These are phyloP conservation scores for Aspergillus pseudonomiae DNA, from an alignment of 2,329 filamentous ascomycete genomes.

Conservation along the genomic window DNA sequence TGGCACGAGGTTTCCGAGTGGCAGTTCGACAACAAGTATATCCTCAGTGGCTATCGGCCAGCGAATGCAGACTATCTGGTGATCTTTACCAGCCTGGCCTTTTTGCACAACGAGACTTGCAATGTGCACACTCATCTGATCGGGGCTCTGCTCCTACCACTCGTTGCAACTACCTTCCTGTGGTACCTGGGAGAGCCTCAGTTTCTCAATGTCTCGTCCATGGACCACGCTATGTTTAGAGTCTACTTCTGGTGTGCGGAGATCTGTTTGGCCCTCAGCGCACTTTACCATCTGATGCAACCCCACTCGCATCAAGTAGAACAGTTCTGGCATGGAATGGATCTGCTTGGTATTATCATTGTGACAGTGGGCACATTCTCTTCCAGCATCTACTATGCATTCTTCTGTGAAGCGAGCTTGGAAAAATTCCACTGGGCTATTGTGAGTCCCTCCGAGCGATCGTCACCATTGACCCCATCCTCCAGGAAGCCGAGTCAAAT, in stretches of 20 bases:
- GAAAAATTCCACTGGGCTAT: slow-evolving; percentile 18
- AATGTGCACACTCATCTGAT: slow-evolving; percentile 26
- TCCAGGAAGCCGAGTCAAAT: neutral
- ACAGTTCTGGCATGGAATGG: slow-evolving; percentile 19
- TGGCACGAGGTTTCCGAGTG: slow-evolving; percentile 17
- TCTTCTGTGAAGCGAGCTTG: slow-evolving; percentile 15
- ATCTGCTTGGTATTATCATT: slow-evolving; percentile 19
- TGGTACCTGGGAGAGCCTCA: slow-evolving; percentile 14
- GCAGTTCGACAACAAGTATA: slow-evolving; percentile 21
- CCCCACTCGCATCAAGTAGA: slow-evolving; percentile 17
- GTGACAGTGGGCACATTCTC: slow-evolving; percentile 15
- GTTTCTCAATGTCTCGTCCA: slow-evolving; percentile 18
- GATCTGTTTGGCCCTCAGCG: slow-evolving; percentile 17
- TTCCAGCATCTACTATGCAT: slow-evolving; percentile 16
- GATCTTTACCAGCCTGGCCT: slow-evolving; percentile 22
- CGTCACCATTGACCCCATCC: slow-evolving; percentile 1
- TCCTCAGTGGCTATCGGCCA: slow-evolving; percentile 23
- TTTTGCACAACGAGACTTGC: slow-evolving; percentile 24
- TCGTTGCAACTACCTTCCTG: slow-evolving; percentile 14
- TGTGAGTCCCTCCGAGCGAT: slow-evolving; percentile 12
- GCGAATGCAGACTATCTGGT: slow-evolving; percentile 20
- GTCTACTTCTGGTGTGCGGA: slow-evolving; percentile 22
- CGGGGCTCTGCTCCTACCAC: slow-evolving; percentile 19
- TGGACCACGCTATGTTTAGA: slow-evolving; percentile 19
- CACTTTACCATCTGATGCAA: slow-evolving; percentile 16